Conservation (phyloP, 495 filamentous ascomycete genomes). For the Talaromyces proteolyticus region DNA sequence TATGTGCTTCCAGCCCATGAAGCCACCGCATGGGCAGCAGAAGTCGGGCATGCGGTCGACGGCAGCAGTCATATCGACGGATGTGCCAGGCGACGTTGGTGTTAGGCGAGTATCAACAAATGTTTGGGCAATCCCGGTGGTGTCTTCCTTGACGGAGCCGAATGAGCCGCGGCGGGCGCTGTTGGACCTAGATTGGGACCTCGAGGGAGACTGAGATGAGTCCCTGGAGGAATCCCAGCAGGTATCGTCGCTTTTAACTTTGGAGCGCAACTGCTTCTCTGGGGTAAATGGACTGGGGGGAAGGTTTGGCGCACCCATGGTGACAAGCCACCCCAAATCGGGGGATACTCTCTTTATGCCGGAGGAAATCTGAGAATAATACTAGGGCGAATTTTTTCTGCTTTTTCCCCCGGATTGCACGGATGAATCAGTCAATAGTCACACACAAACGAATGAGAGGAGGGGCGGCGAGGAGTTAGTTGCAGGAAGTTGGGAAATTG, state of each 20-base stretch:
- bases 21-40: slow-evolving; percentile 67
- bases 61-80: slow-evolving; percentile 4
- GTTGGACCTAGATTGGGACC: slow-evolving; percentile 34
- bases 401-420: slow-evolving; percentile 38
- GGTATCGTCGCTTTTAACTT: no score
- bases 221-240: slow-evolving; percentile 24
- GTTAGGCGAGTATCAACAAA: slow-evolving; percentile 60
- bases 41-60: slow-evolving; percentile 40
- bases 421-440: slow-evolving; percentile 1
- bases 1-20: slow-evolving; percentile 69
- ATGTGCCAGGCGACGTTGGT: slow-evolving; percentile 19
- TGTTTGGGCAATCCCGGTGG: slow-evolving; percentile 57
- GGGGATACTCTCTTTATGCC: slow-evolving; percentile 6
- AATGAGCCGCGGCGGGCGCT: slow-evolving; percentile 36
- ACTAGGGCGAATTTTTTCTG: no score
- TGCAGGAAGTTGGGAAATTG: slow-evolving; percentile 22
- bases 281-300: slow-evolving; percentile 14
- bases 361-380: no score
- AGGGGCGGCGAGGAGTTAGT: slow-evolving; percentile 21
- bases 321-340: slow-evolving; percentile 11
- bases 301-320: slow-evolving; percentile 15
- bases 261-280: no score
- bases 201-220: slow-evolving; percentile 30
- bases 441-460: slow-evolving; percentile 13
- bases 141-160: slow-evolving; percentile 43